phyloP scores from a whole-genome alignment of 345 rosid genomes.

The Noccaea bulbosa region DNA sequence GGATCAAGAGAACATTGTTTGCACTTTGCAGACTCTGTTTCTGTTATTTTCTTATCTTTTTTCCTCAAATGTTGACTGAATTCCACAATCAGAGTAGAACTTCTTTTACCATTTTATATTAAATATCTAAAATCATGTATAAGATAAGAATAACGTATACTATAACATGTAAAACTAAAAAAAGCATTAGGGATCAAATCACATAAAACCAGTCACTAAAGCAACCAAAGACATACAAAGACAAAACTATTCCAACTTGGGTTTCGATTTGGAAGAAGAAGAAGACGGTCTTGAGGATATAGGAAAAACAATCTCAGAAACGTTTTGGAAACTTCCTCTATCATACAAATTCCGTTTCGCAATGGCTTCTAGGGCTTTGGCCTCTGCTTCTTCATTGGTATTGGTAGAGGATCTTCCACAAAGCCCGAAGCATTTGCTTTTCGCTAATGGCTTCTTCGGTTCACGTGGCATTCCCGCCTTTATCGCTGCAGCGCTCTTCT shows the following conservation, averaged over 20 bases:
- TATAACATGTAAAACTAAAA: not conserved
- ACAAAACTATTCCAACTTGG: slow-evolving; percentile 43
- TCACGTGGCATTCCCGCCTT: slow-evolving; percentile 56
- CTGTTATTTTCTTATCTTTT: not conserved
- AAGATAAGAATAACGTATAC: not conserved
- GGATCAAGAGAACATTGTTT: slow-evolving; percentile 3
- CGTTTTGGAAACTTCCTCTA: slow-evolving; percentile 60
- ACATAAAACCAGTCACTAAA: not conserved
- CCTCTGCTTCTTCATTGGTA: slow-evolving; percentile 51
- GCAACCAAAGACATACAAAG: slow-evolving; percentile 10
- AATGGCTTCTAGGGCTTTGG: slow-evolving; percentile 43
- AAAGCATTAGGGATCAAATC: not conserved
- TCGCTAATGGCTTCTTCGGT: slow-evolving; percentile 44
- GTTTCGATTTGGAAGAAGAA: slow-evolving; percentile 44
- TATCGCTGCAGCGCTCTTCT: slow-evolving; percentile 62
- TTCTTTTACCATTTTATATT: not conserved
- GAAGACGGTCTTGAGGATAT: slow-evolving; percentile 56
- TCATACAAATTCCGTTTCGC: slow-evolving; percentile 61
- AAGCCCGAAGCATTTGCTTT: slow-evolving; percentile 62
- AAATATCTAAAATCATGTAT: not conserved
- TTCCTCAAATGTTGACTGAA: not conserved
- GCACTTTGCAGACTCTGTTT: slow-evolving; percentile 6
- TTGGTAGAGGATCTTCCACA: slow-evolving; percentile 60
- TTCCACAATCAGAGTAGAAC: not conserved
- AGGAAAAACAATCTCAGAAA: slow-evolving; percentile 68